Percentiles rank a stretch among this genome's conserved stretches.
These are phyloP conservation scores for Pythium angustatum DNA, from an alignment of 352 stramenopile species.

Conservation along the genomic window DNA sequence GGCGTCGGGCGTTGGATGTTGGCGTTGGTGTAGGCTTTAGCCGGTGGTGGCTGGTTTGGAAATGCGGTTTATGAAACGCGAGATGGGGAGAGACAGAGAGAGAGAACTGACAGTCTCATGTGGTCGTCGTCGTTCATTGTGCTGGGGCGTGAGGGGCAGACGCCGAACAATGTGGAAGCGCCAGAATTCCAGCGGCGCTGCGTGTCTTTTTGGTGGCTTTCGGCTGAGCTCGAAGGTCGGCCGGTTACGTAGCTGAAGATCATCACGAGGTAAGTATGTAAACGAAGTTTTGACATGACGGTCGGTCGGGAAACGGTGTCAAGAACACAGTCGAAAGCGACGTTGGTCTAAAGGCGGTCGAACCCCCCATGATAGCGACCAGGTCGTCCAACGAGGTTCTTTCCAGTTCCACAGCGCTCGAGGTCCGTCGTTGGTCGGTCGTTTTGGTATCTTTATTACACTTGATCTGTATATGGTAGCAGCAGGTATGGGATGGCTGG, in stretches of 20 bases:
- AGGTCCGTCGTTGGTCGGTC: conserved; percentile 12
- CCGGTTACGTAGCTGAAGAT: not conserved
- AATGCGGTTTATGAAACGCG: too few relatives aligned
- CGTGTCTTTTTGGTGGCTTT: conserved; percentile 13
- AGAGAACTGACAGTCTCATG: too few relatives aligned
- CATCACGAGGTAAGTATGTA: too few relatives aligned
- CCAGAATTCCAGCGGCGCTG: not conserved
- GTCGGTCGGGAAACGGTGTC: conserved; percentile 8
- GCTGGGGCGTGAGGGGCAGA: too few relatives aligned
- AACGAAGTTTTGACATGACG: not conserved
- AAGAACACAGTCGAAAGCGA: conserved; percentile 10
- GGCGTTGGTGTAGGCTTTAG: too few relatives aligned
- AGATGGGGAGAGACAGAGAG: too few relatives aligned
- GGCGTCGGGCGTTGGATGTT: too few relatives aligned
- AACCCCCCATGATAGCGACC: conserved; percentile 11
- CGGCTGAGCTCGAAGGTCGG: not conserved
- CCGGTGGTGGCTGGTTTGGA: too few relatives aligned
- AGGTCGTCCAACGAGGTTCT: conserved; percentile 13
- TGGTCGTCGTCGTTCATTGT: not conserved
- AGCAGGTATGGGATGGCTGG: not conserved
- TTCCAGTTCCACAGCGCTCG: not conserved
- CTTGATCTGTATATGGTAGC: not conserved
- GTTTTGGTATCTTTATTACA: not conserved
- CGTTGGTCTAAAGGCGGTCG: not conserved
- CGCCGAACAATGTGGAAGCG: not conserved